Evolutionary conservation across 2,329 filamentous ascomycete species (phyloP), one percentile per base, ranked within the genome.

Genomic region (Phaeosphaeria sp.): DNA sequence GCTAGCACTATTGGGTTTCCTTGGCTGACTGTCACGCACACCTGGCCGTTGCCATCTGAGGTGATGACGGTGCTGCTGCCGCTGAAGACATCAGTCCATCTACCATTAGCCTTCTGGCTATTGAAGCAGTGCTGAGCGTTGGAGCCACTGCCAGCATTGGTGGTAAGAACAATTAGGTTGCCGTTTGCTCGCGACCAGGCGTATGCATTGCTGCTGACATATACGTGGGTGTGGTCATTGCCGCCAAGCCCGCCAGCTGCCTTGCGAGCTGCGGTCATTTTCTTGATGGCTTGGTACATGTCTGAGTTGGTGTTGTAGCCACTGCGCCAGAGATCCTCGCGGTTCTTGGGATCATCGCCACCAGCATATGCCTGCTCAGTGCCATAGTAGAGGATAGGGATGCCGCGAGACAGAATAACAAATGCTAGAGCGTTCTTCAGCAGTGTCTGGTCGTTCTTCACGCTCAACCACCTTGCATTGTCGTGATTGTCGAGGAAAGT

Each of bases 141-240:
- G 21, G 73, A 76, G 1, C 74, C 76, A 40, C 69, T 65, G 2
- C 81, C 81, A 17, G 75, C 69, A 54, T 83, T 83, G 45, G 77
- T 80, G 2, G 81, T 83, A 39, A 83, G 68, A 6, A 80, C 81
- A 47, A 83, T 70, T 17, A 83, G 72, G 45, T 78, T 75, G 7
- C 81, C 80, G 13, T 72, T 74, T 0, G 74, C 79, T 17, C 81
- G 78, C 55, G 78, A 79, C 74, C 79, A 83, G 2, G 80, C 81
- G 59, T 83, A 83, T 0, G 76, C 80, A 13, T 74, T 79, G 45
- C 69, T 62, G 7, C 75, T 72, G 0, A 79, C 77, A 57, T 81
- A 80, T 1, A 83, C 60, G 55, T 82, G 79, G 5, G 65, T 68
- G 46, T 83, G 81, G 62, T 83, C 81, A 51, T 83, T 74, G 15